Evolutionary conservation across 2,329 filamentous ascomycete species (phyloP).

Genomic region (Phaeophleospora eucalypticola): DNA sequence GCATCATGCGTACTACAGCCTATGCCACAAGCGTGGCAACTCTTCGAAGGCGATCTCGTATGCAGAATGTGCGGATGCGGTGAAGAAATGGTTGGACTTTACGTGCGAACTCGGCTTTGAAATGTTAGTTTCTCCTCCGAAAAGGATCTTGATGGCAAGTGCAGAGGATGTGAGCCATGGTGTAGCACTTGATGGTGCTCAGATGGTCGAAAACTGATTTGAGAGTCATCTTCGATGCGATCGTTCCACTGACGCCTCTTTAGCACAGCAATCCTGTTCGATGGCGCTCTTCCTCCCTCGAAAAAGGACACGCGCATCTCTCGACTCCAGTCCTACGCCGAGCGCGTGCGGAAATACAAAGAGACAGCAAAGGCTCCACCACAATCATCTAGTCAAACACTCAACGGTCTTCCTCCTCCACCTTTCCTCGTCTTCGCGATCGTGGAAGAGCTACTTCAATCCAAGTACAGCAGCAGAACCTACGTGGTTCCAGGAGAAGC

Average conservation of each 20-base stretch:
- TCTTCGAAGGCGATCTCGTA: constrained; percentile 41
- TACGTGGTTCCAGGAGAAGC: constrained; percentile 77
- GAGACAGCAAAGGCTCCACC: constrained; percentile 21
- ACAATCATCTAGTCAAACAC: constrained; percentile 8
- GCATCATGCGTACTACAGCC: constrained; percentile 61
- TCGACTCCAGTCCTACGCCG: constrained; percentile 57
- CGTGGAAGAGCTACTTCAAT: constrained; percentile 61
- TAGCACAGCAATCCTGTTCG: constrained; percentile 74
- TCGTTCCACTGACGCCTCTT: too few species aligned
- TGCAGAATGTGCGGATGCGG: constrained; percentile 55
- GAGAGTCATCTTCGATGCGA: too few species aligned
- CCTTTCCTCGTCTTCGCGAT: constrained; percentile 75
- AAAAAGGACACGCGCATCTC: constrained; percentile 62
- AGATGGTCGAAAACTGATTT: neutral
- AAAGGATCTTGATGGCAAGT: too few species aligned
- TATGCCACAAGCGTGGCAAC: constrained; percentile 8
- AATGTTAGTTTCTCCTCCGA: constrained; percentile 63
- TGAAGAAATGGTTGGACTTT: constrained; percentile 59
- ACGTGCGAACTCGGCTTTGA: constrained; percentile 53
- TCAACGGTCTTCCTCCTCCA: constrained; percentile 46
- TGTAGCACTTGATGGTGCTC: too few species aligned
- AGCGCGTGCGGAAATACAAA: constrained; percentile 51
- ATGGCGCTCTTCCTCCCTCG: constrained; percentile 68
- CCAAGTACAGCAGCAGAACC: constrained; percentile 38
- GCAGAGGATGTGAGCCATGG: too few species aligned